A percentile compares a stretch with the other conserved stretches of the same genome.
Evolutionary conservation across 495 filamentous ascomycete genomes (phyloP).

Genomic region (Arthonia radiata): DNA sequence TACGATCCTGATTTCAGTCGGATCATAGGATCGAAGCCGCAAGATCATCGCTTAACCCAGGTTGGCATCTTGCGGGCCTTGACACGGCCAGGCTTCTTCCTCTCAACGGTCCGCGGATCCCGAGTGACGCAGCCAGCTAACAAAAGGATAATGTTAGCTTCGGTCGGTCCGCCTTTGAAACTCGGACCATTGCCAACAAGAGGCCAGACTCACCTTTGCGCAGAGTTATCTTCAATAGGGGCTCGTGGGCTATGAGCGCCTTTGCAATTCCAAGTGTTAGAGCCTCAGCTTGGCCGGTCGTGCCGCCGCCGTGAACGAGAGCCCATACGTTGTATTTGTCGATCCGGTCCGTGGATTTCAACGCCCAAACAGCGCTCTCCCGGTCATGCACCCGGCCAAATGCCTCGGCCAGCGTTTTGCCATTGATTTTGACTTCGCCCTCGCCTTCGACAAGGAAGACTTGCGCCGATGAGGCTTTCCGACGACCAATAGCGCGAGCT

Average conservation of each 20-base stretch:
- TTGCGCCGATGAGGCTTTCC: slow-evolving; percentile 64
- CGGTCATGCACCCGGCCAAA: slow-evolving; percentile 83
- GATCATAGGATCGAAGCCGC: slow-evolving; percentile 4
- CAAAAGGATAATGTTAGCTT: slow-evolving; percentile 11
- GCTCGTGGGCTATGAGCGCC: slow-evolving; percentile 73
- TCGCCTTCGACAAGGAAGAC: slow-evolving; percentile 78
- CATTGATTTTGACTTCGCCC: slow-evolving; percentile 74
- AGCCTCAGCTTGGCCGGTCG: slow-evolving; percentile 87
- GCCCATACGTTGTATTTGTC: slow-evolving; percentile 97
- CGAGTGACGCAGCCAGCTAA: slow-evolving; percentile 78
- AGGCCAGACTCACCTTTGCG: slow-evolving; percentile 50
- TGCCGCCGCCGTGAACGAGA: slow-evolving; percentile 57
- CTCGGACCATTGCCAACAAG: slow-evolving; percentile 1
- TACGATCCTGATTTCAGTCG: too few relatives aligned
- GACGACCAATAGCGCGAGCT: slow-evolving; percentile 50
- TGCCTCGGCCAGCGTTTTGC: slow-evolving; percentile 45
- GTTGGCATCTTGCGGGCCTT: slow-evolving; percentile 96
- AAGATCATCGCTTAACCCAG: slow-evolving; percentile 69
- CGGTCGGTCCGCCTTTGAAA: slow-evolving; percentile 1
- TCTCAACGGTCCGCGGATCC: slow-evolving; percentile 77
- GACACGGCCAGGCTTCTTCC: slow-evolving; percentile 88
- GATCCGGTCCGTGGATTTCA: slow-evolving; percentile 55
- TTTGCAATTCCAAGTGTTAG: slow-evolving; percentile 79
- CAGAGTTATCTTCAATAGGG: slow-evolving; percentile 62
- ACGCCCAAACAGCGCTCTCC: slow-evolving; percentile 78